Conservation (phyloP, 176 grass and related monocot species). For the Thinopyrum elongatum region DNA sequence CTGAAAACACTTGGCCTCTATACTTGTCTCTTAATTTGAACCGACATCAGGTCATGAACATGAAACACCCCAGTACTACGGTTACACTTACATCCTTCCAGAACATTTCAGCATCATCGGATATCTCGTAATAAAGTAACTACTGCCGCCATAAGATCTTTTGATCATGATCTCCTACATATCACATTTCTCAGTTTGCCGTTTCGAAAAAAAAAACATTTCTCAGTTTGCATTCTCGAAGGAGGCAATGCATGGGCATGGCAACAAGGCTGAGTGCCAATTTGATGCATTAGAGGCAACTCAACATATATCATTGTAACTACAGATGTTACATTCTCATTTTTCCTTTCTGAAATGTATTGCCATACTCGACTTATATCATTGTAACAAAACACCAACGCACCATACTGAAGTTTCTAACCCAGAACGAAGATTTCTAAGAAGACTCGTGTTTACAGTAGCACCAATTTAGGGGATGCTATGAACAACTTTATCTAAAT, state of each 20-base stretch:
- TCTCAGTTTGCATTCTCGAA: not conserved
- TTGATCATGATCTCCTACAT: not conserved
- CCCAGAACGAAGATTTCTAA: slow-evolving; percentile 30
- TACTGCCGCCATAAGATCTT: not conserved
- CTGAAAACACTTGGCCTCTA: not conserved
- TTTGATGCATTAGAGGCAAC: not conserved
- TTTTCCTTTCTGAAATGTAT: not conserved
- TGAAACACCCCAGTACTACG: not conserved
- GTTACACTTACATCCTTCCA: not conserved
- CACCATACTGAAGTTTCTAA: slow-evolving; percentile 10
- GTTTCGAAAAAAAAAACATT: too few relatives aligned
- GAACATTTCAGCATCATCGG: not conserved
- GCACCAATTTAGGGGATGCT: not conserved
- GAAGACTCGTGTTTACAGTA: slow-evolving; percentile 43
- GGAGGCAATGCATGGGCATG: not conserved
- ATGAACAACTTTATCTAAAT: slow-evolving; percentile 21
- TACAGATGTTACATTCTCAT: not conserved
- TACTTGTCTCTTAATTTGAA: not conserved
- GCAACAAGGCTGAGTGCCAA: not conserved
- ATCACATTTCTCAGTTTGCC: not conserved
- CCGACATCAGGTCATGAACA: too few relatives aligned
- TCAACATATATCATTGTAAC: not conserved
- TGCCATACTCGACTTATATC: not conserved
- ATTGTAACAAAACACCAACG: not conserved
- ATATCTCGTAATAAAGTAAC: slow-evolving; percentile 15